A percentile compares a stretch with the other conserved stretches of the same genome.
Evolutionary conservation across 495 filamentous ascomycete species (phyloP).

Genomic region (Xylaria telfairii): DNA sequence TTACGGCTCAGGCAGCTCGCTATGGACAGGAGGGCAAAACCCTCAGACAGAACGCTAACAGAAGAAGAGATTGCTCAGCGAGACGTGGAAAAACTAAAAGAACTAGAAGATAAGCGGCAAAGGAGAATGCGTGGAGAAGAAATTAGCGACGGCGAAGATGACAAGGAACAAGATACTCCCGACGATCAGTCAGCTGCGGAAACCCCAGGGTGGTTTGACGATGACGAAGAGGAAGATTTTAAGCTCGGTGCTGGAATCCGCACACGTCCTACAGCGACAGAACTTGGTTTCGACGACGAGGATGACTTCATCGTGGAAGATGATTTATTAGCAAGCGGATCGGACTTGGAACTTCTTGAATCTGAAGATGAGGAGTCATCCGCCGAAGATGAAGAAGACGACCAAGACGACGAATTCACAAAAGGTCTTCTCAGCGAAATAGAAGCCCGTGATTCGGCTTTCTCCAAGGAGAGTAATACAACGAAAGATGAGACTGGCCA

Average conservation of each 20-base stretch:
- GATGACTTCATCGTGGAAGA: conserved; percentile 92
- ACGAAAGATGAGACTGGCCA: conserved; percentile 9
- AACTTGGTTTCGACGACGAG: conserved; percentile 79
- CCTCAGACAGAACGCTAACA: conserved; percentile 87
- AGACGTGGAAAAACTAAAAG: conserved; percentile 73
- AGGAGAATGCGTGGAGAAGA: conserved; percentile 76
- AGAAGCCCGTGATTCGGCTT: conserved; percentile 53
- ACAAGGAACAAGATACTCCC: conserved; percentile 38
- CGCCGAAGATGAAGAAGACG: conserved; percentile 61
- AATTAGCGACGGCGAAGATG: conserved; percentile 51
- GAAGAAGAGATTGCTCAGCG: conserved; percentile 83
- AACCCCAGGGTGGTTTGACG: conserved; percentile 37
- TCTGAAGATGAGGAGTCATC: conserved; percentile 56
- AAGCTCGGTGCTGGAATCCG: conserved; percentile 62
- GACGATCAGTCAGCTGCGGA: conserved; percentile 28
- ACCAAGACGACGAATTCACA: conserved; percentile 71
- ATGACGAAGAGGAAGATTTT: conserved; percentile 59
- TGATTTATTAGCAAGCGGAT: conserved; percentile 75
- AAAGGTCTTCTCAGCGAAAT: conserved; percentile 65
- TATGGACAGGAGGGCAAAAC: conserved; percentile 79
- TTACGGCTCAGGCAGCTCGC: conserved; percentile 78
- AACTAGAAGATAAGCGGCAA: conserved; percentile 77
- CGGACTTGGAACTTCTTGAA: conserved; percentile 65
- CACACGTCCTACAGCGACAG: conserved; percentile 50
- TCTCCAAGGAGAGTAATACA: conserved; percentile 29